Evolutionary conservation across 2,329 filamentous ascomycete genomes (phyloP).

Genomic region (Parastagonospora avenae): DNA sequence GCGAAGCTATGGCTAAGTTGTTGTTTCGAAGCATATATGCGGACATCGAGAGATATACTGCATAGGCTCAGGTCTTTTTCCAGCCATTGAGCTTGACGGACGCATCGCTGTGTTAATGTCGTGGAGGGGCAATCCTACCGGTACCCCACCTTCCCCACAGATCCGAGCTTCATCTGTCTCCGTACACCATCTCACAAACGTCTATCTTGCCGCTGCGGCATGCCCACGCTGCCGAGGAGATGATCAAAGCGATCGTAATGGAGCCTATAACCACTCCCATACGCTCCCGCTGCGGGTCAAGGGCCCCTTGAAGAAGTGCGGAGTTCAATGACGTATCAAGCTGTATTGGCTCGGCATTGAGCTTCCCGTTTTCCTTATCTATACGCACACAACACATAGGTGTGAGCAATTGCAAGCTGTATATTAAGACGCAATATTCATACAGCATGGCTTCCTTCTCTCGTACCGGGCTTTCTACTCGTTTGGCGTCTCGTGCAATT

Average conservation of each 20-base stretch:
- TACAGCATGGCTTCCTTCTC: slow-evolving; percentile 33
- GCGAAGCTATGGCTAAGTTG: too few species aligned
- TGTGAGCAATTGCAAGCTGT: slow-evolving; percentile 14
- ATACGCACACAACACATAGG: slow-evolving; percentile 12
- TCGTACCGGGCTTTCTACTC: slow-evolving; percentile 38
- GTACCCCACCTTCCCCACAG: not conserved
- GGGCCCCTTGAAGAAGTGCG: not conserved
- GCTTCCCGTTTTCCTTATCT: slow-evolving; percentile 21
- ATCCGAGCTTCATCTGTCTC: not conserved
- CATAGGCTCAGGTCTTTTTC: too few species aligned
- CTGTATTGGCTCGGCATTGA: slow-evolving; percentile 1
- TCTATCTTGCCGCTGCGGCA: not conserved
- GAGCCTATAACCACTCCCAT: too few species aligned
- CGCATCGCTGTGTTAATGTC: too few species aligned
- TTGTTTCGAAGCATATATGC: too few species aligned
- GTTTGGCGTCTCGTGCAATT: slow-evolving; percentile 38
- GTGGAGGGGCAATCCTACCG: not conserved
- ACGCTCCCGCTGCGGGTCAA: not conserved
- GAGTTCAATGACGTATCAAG: slow-evolving; percentile 8
- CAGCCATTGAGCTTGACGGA: too few species aligned
- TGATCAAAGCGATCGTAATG: not conserved
- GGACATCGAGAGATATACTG: too few species aligned
- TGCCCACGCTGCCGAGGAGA: not conserved
- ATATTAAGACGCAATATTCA: slow-evolving; percentile 6
- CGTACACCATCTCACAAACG: too few species aligned